phyloP scores from a whole-genome alignment of 208 protist genomes.

The Crithidia thermophila region DNA sequence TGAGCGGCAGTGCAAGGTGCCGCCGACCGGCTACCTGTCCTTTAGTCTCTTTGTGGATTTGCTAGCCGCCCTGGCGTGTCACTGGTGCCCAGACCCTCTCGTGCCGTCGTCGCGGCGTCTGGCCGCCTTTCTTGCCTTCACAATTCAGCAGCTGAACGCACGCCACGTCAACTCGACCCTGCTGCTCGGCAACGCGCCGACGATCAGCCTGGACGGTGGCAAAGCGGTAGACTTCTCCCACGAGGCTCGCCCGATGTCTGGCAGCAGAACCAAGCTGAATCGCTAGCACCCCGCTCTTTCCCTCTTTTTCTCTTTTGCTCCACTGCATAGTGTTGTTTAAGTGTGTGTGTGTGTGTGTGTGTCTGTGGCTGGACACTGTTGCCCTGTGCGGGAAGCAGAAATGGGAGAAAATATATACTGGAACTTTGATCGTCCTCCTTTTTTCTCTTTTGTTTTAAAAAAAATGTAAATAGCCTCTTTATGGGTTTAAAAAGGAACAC shows the following conservation, averaged over 20 bases:
- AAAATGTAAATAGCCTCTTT: neutral
- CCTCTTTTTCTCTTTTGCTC: neutral
- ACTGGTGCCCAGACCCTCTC: slow-evolving; percentile 88
- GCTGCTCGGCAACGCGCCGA: slow-evolving; percentile 58
- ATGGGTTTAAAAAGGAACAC: too few relatives aligned
- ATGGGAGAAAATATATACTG: too few relatives aligned
- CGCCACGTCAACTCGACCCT: slow-evolving; percentile 61
- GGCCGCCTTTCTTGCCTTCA: slow-evolving; percentile 62
- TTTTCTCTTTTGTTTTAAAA: too few relatives aligned
- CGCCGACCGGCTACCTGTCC: slow-evolving; percentile 47
- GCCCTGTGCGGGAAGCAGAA: too few relatives aligned
- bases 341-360: too few relatives aligned
- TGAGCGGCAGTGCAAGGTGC: slow-evolving; percentile 17
- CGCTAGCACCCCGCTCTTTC: neutral
- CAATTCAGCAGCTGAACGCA: slow-evolving; percentile 60
- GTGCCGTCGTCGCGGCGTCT: slow-evolving; percentile 67
- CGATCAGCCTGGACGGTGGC: slow-evolving; percentile 53
- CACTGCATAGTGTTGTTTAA: neutral
- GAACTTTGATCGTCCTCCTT: too few relatives aligned
- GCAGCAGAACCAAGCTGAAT: neutral
- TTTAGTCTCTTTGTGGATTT: slow-evolving; percentile 79
- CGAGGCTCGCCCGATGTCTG: slow-evolving; percentile 8
- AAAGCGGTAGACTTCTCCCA: slow-evolving; percentile 48
- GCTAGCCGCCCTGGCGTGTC: slow-evolving; percentile 46
- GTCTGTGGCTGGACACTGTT: too few relatives aligned